These are phyloP conservation scores for Epicoccum nigrum DNA, from an alignment of 2,329 filamentous ascomycete species.

Conservation along the genomic window DNA sequence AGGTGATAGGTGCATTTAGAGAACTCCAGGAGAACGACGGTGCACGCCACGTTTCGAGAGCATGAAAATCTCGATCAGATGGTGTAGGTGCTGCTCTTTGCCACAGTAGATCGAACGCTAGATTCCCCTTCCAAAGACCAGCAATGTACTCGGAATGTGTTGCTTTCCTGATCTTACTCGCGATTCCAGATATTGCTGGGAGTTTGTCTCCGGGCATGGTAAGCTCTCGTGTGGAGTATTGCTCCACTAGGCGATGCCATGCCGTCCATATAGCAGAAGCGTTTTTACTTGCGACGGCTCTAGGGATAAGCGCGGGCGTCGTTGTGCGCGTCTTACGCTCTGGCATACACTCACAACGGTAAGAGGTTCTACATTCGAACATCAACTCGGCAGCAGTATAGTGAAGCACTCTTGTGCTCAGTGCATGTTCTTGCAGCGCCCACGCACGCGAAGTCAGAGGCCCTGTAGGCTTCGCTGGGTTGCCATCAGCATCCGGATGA, in stretches of 20 bases:
- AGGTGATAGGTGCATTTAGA: constrained; percentile 33
- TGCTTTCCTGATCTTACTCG: constrained; percentile 37
- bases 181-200: constrained; percentile 44
- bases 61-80: constrained; percentile 11
- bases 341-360: constrained; percentile 42
- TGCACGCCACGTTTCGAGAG: constrained; percentile 33
- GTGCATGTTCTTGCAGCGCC: constrained; percentile 43
- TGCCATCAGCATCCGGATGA: constrained; percentile 29
- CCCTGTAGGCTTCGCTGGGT: constrained; percentile 33
- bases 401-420: constrained; percentile 42
- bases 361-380: constrained; percentile 43
- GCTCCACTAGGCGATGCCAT: constrained; percentile 42
- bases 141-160: constrained; percentile 41
- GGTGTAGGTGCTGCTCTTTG: constrained; percentile 14
- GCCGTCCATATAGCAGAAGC: constrained; percentile 30
- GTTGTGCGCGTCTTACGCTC: constrained; percentile 35
- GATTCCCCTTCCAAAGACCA: constrained; percentile 42
- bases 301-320: constrained; percentile 41
- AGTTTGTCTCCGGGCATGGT: constrained; percentile 39
- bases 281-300: constrained; percentile 36
- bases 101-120: constrained; percentile 43
- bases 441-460: constrained; percentile 39
- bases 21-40: constrained; percentile 45
- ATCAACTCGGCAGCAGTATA: constrained; percentile 43
- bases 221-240: constrained; percentile 36